A percentile compares a stretch with the other conserved stretches of the same genome.
Conservation (phyloP, 2,329 filamentous ascomycete genomes). For the Pseudomassariella vexata region DNA sequence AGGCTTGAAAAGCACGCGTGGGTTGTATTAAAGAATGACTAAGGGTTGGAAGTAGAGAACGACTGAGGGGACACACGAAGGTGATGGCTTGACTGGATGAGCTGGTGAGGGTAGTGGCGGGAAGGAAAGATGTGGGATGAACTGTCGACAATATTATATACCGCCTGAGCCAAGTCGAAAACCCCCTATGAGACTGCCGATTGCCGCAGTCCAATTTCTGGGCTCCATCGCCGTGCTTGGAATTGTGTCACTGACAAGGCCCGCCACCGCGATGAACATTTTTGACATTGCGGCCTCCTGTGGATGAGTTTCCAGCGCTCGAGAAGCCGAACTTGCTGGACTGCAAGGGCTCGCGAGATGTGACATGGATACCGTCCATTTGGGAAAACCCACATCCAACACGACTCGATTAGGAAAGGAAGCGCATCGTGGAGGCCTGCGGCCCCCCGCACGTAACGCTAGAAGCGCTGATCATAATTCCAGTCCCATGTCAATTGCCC, state of each 20-base stretch:
- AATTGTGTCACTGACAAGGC: constrained; percentile 7
- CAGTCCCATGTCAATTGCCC: not conserved
- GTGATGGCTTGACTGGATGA: constrained; percentile 10
- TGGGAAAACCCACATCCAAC: constrained; percentile 3
- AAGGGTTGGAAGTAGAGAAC: constrained; percentile 15
- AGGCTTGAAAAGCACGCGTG: no score
- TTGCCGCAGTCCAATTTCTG: not conserved
- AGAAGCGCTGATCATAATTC: constrained; percentile 5
- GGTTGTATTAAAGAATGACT: constrained; percentile 21
- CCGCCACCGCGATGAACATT: constrained; percentile 6
- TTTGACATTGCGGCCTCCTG: not conserved
- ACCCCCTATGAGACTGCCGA: constrained; percentile 1
- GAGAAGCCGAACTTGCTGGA: not conserved
- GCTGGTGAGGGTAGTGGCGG: constrained; percentile 11
- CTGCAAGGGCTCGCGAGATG: not conserved
- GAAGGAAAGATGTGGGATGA: constrained; percentile 1
- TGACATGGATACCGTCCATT: constrained; percentile 3
- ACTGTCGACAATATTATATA: constrained; percentile 7
- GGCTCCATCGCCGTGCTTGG: not conserved
- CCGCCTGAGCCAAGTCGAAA: not conserved
- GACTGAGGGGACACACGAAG: constrained; percentile 18
- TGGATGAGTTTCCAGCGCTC: not conserved
- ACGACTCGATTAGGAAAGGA: constrained; percentile 3
- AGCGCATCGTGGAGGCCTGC: constrained; percentile 4
- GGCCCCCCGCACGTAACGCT: constrained; percentile 4